Base-by-base conservation (phyloP, 1,139 yeast species). In the Candida sojae region DNA sequence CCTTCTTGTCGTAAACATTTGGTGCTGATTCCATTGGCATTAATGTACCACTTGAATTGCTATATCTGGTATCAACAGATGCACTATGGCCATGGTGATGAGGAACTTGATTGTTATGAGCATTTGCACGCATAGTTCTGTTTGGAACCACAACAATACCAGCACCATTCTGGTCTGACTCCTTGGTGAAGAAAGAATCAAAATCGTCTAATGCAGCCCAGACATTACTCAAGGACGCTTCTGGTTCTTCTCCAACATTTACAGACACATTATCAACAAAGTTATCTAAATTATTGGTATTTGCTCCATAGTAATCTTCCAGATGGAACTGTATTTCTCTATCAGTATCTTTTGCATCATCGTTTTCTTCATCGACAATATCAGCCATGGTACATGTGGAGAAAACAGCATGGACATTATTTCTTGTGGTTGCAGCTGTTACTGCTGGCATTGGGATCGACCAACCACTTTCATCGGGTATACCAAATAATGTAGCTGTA, bases 381-480 rank as follows among this genome's bases (percentile, higher is more conserved):
- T 62, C 53, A 0, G 67, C 44, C 3, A 73, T 77, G 2, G 75
- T 73, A 62, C 97, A 92, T 0, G 97, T 89, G 32, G 92, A 84
- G 62, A 89, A 93, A 2, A 93, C 99, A 0, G 98, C 92, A 65
- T 93, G 98, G 1, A 95, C 96, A 61, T 95, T 93, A 62, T 88
- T 89, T 54, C 98, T 74, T 0, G 98, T 89, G 10, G 87, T 81
- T 0, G 96, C 86, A 0, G 97, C 90, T 0, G 96, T 86, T 33
- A 88, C 83, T 0, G 92, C 88, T 0, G 98, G 97, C 93, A 88
- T 87, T 2, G 98, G 96, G 43, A 95, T 84, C 0, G 97, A 86
- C 99, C 99, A 95, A 0, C 99, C 99, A 61, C 86, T 84, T n/a
- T 89, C 96, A 51, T 91, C 97, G 0, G 99, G 99, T 23, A 92